A percentile compares a stretch with the other conserved stretches of the same genome.
Evolutionary conservation across 2,329 filamentous ascomycete genomes (phyloP).

Genomic region (Fusarium drepaniforme): DNA sequence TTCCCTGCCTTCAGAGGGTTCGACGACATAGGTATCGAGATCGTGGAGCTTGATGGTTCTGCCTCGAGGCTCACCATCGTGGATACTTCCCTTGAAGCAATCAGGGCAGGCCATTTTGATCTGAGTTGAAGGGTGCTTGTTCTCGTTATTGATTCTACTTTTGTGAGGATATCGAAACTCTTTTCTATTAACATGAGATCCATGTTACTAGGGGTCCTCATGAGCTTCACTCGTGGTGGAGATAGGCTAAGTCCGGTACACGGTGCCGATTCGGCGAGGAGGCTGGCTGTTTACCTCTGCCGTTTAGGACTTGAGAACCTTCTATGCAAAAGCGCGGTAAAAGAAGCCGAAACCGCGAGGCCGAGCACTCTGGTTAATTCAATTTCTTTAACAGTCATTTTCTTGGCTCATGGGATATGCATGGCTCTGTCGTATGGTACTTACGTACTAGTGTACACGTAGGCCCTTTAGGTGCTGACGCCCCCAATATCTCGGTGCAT

Average conservation of each 20-base stretch:
- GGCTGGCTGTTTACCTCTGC: not conserved
- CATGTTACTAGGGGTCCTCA: not conserved
- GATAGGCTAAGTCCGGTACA: not conserved
- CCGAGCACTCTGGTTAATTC: not conserved
- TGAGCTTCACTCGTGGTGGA: not conserved
- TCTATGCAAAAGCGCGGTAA: not conserved
- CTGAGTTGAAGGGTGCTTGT: not conserved
- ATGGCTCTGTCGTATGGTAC: not conserved
- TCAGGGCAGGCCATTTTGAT: constrained; percentile 51
- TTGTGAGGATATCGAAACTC: not conserved
- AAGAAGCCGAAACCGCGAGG: not conserved
- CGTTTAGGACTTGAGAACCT: not conserved
- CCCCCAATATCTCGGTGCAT: not conserved
- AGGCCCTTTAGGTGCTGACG: not conserved
- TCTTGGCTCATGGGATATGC: not conserved
- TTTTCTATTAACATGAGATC: not conserved
- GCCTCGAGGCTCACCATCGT: constrained; percentile 59
- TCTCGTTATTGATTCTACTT: not conserved
- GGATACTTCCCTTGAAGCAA: constrained; percentile 62
- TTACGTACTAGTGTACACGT: not conserved
- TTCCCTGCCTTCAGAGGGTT: constrained; percentile 44
- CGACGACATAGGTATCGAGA: constrained; percentile 61
- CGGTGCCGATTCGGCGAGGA: not conserved
- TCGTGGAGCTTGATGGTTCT: constrained; percentile 60
- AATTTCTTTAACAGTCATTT: too few species aligned